Conservation (phyloP, 2,329 filamentous ascomycete genomes). For the Neopestalotiopsis rosae region DNA sequence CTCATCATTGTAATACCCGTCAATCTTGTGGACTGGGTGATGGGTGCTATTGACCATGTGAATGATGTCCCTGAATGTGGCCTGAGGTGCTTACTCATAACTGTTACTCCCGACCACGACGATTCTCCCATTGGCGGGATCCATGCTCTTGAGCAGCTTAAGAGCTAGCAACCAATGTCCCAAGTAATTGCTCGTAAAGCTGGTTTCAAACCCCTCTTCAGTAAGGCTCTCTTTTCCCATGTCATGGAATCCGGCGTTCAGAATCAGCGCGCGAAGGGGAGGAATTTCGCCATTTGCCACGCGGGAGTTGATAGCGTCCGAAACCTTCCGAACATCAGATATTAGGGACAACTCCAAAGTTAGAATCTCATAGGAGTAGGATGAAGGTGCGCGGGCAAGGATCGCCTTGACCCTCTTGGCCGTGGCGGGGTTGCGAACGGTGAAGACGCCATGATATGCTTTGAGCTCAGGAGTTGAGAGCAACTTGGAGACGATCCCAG, state of each 20-base stretch:
- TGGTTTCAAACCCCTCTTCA: slow-evolving; percentile 36
- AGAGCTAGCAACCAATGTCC: slow-evolving; percentile 38
- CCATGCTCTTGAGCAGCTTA: slow-evolving; percentile 40
- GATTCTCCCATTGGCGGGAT: slow-evolving; percentile 36
- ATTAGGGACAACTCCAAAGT: slow-evolving; percentile 30
- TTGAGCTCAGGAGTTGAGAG: slow-evolving; percentile 33
- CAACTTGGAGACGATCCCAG: slow-evolving; percentile 38
- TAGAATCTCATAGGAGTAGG: slow-evolving; percentile 38
- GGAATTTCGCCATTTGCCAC: slow-evolving; percentile 30
- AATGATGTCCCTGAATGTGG: not conserved
- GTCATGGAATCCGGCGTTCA: slow-evolving; percentile 31
- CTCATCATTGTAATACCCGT: slow-evolving; percentile 9
- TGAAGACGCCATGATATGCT: slow-evolving; percentile 42
- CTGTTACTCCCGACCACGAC: slow-evolving; percentile 34
- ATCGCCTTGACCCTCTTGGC: slow-evolving; percentile 34
- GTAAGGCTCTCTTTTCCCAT: slow-evolving; percentile 31
- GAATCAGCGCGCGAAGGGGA: slow-evolving; percentile 32
- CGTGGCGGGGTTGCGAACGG: slow-evolving; percentile 38
- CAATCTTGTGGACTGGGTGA: not conserved
- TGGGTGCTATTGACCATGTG: not conserved
- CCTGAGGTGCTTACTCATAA: not conserved
- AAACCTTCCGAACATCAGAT: slow-evolving; percentile 24
- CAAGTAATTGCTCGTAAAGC: slow-evolving; percentile 39
- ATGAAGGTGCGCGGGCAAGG: slow-evolving; percentile 22
- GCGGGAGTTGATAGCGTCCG: slow-evolving; percentile 25